A percentile compares a stretch with the other conserved stretches of the same genome.
Conservation (phyloP, 78 protist species). For the Neovahlkampfia damariscottae region DNA sequence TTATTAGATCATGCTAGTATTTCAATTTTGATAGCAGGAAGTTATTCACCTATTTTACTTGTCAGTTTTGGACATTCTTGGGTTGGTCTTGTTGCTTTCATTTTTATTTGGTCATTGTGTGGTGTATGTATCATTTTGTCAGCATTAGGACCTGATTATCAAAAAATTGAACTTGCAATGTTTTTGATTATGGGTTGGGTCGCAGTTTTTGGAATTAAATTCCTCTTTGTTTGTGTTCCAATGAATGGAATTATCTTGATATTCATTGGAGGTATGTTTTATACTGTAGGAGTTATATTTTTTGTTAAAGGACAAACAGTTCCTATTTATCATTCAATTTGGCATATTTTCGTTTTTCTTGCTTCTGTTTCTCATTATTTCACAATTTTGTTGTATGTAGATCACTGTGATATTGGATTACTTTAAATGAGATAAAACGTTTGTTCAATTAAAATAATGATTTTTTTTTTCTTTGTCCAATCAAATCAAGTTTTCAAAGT, state of each 20-base stretch:
- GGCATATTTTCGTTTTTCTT: constrained; percentile 18
- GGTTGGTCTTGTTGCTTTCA: not conserved
- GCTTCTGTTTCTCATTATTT: constrained; percentile 6
- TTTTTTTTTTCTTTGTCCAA: too few relatives aligned
- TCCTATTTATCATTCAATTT: constrained; percentile 13
- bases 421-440: too few relatives aligned
- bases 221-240: not conserved
- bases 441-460: too few relatives aligned
- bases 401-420: too few relatives aligned
- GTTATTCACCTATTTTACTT: constrained; percentile 10
- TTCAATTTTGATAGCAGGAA: constrained; percentile 21
- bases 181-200: constrained; percentile 25
- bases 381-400: too few relatives aligned
- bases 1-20: constrained; percentile 11
- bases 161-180: not conserved
- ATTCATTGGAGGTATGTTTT: constrained; percentile 22
- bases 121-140: not conserved
- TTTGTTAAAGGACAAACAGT: not conserved
- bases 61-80: not conserved
- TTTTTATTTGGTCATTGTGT: not conserved
- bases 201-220: not conserved
- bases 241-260: not conserved
- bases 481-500: too few relatives aligned
- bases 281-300: constrained; percentile 23
- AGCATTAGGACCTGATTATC: not conserved